These are phyloP conservation scores for Kregervanrija pseudodelftensis DNA, from an alignment of 805 yeast genomes.

Conservation along the genomic window DNA sequence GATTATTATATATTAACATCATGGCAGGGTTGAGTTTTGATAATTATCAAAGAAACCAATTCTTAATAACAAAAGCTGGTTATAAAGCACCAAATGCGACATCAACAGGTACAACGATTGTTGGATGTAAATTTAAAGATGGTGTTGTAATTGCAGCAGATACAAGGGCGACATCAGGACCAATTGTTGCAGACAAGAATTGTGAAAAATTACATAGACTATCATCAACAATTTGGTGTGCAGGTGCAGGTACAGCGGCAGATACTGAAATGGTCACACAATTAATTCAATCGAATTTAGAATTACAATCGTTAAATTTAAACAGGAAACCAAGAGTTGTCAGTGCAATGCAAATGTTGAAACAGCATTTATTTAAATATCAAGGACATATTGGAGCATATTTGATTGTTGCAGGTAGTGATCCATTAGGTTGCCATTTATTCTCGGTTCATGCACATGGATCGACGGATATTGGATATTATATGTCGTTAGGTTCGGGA, in stretches of 20 bases:
- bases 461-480: slow-evolving; percentile 91
- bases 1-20: background rate
- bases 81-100: slow-evolving; percentile 80
- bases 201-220: slow-evolving; percentile 91
- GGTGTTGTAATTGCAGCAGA: slow-evolving; percentile 99
- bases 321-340: slow-evolving; percentile 89
- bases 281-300: slow-evolving; percentile 82
- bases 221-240: slow-evolving; percentile 95
- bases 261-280: slow-evolving; percentile 98
- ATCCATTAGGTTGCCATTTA: slow-evolving; percentile 92
- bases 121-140: slow-evolving; percentile 85
- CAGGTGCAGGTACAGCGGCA: slow-evolving; percentile 99
- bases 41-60: slow-evolving; percentile 83
- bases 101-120: slow-evolving; percentile 98
- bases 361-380: slow-evolving; percentile 92
- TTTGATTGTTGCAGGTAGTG: slow-evolving; percentile 95
- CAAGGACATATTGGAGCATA: slow-evolving; percentile 98
- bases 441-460: slow-evolving; percentile 97
- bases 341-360: slow-evolving; percentile 84
- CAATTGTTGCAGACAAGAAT: slow-evolving; percentile 95
- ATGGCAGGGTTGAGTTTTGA: slow-evolving; percentile 94
- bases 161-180: slow-evolving; percentile 96
- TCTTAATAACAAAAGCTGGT: slow-evolving; percentile 58
- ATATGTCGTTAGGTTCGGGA: slow-evolving; percentile 91
- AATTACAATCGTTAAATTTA: slow-evolving; percentile 78